Evolutionary conservation across 805 yeast species (phyloP).

Genomic region (Kuraishia borneana): DNA sequence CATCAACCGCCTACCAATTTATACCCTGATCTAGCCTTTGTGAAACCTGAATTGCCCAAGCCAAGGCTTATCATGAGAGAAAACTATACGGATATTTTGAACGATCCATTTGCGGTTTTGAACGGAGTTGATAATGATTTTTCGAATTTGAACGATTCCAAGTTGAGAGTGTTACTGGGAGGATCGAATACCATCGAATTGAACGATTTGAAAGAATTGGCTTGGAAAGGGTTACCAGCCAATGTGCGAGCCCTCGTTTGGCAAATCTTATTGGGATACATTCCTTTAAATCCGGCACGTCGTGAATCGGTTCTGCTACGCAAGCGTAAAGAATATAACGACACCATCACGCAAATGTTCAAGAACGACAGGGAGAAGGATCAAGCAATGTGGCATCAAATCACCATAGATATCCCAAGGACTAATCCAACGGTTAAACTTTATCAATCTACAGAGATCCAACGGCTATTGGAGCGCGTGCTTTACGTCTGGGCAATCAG

Average conservation of each 20-base stretch:
- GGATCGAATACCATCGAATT: constrained; percentile 42
- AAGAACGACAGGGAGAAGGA: constrained; percentile 48
- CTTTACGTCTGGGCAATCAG: constrained; percentile 90
- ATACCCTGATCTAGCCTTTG: constrained; percentile 4
- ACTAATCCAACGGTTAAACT: constrained; percentile 79
- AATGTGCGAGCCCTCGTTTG: constrained; percentile 75
- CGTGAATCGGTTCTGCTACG: constrained; percentile 59
- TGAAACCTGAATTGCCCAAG: constrained; percentile 1
- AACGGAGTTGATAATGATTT: constrained; percentile 37
- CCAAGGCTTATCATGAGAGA: not conserved
- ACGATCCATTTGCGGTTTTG: constrained; percentile 28
- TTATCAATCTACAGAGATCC: constrained; percentile 61
- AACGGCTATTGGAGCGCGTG: constrained; percentile 67
- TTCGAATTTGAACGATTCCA: too few species aligned
- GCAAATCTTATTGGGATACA: constrained; percentile 83
- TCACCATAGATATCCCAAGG: constrained; percentile 87
- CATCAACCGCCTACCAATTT: not conserved
- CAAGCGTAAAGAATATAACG: constrained; percentile 77
- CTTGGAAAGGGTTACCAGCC: constrained; percentile 93
- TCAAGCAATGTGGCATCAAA: constrained; percentile 87
- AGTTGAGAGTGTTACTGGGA: constrained; percentile 29
- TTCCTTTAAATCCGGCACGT: constrained; percentile 76
- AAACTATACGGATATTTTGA: constrained; percentile 19
- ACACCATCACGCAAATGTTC: constrained; percentile 61
- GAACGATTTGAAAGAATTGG: constrained; percentile 57